A percentile compares a stretch with the other conserved stretches of the same genome.
Evolutionary conservation across 176 grass and related monocot genomes (phyloP).

Genomic region (Aegilops longissima): DNA sequence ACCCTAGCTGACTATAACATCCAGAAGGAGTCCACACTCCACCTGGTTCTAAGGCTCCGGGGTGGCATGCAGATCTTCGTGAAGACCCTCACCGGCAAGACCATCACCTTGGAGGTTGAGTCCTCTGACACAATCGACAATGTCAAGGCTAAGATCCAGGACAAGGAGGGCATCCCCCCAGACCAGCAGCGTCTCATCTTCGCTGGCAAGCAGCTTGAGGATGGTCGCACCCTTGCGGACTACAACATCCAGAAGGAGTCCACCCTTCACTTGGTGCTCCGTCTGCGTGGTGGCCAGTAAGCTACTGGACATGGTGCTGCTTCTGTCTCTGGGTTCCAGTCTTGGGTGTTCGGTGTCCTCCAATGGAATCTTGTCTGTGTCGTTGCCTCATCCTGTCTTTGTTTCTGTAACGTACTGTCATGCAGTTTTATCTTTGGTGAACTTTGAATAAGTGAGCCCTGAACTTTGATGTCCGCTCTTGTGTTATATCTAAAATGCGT

Average conservation of each 20-base stretch:
- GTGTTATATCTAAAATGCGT: no score
- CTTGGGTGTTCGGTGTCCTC: no score
- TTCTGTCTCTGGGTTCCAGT: constrained; percentile 11
- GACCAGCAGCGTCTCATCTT: constrained; percentile 65
- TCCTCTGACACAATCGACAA: constrained; percentile 60
- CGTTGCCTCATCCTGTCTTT: no score
- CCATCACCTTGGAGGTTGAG: constrained; percentile 65
- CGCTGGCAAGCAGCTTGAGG: constrained; percentile 50
- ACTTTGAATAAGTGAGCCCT: no score
- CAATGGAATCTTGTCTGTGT: no score
- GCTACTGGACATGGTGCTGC: background rate
- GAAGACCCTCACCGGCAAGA: constrained; percentile 73
- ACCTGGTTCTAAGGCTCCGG: constrained; percentile 38
- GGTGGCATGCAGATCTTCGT: constrained; percentile 69
- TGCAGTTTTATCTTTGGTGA: no score
- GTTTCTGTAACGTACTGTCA: no score
- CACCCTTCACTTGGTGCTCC: constrained; percentile 63
- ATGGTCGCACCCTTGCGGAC: constrained; percentile 52
- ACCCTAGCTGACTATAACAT: constrained; percentile 65
- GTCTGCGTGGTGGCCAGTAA: constrained; percentile 4
- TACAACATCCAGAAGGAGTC: constrained; percentile 86
- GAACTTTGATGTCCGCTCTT: no score
- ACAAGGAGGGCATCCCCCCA: constrained; percentile 67
- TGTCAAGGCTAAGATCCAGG: constrained; percentile 70
- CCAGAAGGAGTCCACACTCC: constrained; percentile 74